Percentiles rank a stretch among this genome's conserved stretches.
phyloP scores from a whole-genome alignment of 2,329 filamentous ascomycete species.

The Cytospora paraplurivora region DNA sequence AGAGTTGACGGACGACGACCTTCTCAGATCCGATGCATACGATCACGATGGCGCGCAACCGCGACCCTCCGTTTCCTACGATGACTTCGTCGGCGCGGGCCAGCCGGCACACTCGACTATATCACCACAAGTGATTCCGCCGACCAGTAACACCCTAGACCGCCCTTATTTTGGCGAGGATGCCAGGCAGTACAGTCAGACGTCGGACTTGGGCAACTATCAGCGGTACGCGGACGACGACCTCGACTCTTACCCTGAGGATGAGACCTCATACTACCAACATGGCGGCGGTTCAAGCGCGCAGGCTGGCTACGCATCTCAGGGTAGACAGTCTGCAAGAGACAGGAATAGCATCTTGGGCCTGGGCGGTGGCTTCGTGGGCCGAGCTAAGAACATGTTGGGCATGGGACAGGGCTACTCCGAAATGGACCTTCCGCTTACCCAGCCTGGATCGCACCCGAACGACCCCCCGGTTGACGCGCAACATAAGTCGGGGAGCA shows the following conservation, averaged over 20 bases:
- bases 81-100: slow-evolving; percentile 82
- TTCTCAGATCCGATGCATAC: slow-evolving; percentile 74
- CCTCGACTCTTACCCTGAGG: slow-evolving; percentile 77
- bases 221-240: slow-evolving; percentile 82
- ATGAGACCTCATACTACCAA: slow-evolving; percentile 82
- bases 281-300: slow-evolving; percentile 59
- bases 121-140: slow-evolving; percentile 37
- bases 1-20: slow-evolving; percentile 77
- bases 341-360: slow-evolving; percentile 88
- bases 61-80: slow-evolving; percentile 88
- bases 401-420: slow-evolving; percentile 89
- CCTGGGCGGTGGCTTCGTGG: slow-evolving; percentile 83
- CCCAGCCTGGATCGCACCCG: slow-evolving; percentile 61
- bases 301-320: slow-evolving; percentile 50
- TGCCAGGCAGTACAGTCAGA: slow-evolving; percentile 65
- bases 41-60: slow-evolving; percentile 64
- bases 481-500: slow-evolving; percentile 48
- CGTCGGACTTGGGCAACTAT: slow-evolving; percentile 83
- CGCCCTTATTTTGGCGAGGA: slow-evolving; percentile 46
- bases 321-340: slow-evolving; percentile 58
- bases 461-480: slow-evolving; percentile 38
- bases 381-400: slow-evolving; percentile 84
- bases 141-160: slow-evolving; percentile 35
- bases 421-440: slow-evolving; percentile 96
- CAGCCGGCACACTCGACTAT: slow-evolving; percentile 44